These are phyloP conservation scores for Trichosporon ovoides DNA, from an alignment of 1,284 basidiomycete genomes.

Conservation along the genomic window DNA sequence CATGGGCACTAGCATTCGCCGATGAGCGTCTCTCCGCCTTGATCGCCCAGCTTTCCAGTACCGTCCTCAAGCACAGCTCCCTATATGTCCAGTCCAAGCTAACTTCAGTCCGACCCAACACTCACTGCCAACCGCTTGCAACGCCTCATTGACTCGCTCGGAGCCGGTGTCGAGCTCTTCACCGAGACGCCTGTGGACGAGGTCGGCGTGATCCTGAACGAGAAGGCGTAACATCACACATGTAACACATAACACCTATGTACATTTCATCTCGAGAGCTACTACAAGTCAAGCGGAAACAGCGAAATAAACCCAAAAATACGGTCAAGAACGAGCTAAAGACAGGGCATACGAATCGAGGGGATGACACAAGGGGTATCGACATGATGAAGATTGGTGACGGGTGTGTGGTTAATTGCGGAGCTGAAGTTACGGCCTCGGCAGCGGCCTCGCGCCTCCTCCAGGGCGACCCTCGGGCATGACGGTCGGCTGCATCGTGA, in stretches of 20 bases:
- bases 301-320: too few species aligned
- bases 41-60: too few species aligned
- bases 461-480: neutral
- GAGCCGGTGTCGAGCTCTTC: slow-evolving; percentile 42
- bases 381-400: neutral
- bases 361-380: neutral
- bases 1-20: too few species aligned
- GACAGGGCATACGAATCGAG: too few species aligned
- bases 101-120: slow-evolving; percentile 34
- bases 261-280: slow-evolving; percentile 13
- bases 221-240: neutral
- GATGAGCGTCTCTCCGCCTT: too few species aligned
- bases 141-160: slow-evolving; percentile 42
- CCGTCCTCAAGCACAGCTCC: too few species aligned
- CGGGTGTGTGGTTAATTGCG: too few species aligned
- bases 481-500: neutral
- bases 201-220: slow-evolving; percentile 33
- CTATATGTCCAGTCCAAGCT: neutral
- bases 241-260: slow-evolving; percentile 4
- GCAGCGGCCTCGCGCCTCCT: neutral
- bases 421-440: neutral
- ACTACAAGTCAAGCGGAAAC: too few species aligned
- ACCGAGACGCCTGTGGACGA: slow-evolving; percentile 36
- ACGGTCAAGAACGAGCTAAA: too few species aligned
- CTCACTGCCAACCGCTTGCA: slow-evolving; percentile 39